Evolutionary conservation across 1,139 yeast genomes (phyloP).

Genomic region (Yamadazyma sp.): DNA sequence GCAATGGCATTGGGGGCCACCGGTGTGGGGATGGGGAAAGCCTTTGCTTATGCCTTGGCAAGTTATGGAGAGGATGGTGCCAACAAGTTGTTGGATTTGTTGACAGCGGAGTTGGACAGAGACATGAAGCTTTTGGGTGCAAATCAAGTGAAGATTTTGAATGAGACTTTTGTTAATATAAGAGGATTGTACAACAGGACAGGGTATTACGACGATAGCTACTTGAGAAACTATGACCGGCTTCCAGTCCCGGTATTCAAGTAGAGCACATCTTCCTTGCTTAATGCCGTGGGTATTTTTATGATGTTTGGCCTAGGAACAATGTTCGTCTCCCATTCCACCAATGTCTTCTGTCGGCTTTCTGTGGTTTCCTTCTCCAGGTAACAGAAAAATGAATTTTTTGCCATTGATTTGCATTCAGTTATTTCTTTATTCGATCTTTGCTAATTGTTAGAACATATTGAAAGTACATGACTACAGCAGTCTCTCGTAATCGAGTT

Average conservation of each 20-base stretch:
- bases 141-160: slow-evolving; percentile 32
- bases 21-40: slow-evolving; percentile 54
- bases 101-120: slow-evolving; percentile 44
- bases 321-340: no score
- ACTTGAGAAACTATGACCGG: slow-evolving; percentile 3
- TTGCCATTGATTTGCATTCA: no score
- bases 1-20: slow-evolving; percentile 54
- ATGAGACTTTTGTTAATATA: slow-evolving; percentile 10
- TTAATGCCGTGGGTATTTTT: no score
- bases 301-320: no score
- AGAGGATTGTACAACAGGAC: slow-evolving; percentile 5
- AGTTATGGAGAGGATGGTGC: slow-evolving; percentile 53
- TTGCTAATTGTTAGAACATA: no score
- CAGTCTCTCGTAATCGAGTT: no score
- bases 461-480: no score
- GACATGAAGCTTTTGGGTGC: slow-evolving; percentile 49
- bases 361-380: no score
- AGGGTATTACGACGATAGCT: slow-evolving; percentile 4
- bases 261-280: no score
- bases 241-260: slow-evolving; percentile 4
- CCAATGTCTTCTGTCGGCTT: no score
- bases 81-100: slow-evolving; percentile 36
- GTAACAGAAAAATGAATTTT: no score
- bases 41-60: slow-evolving; percentile 46
- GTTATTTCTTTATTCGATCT: no score